phyloP scores from a whole-genome alignment of 2,329 filamentous ascomycete species.

The Apiospora arundinis region DNA sequence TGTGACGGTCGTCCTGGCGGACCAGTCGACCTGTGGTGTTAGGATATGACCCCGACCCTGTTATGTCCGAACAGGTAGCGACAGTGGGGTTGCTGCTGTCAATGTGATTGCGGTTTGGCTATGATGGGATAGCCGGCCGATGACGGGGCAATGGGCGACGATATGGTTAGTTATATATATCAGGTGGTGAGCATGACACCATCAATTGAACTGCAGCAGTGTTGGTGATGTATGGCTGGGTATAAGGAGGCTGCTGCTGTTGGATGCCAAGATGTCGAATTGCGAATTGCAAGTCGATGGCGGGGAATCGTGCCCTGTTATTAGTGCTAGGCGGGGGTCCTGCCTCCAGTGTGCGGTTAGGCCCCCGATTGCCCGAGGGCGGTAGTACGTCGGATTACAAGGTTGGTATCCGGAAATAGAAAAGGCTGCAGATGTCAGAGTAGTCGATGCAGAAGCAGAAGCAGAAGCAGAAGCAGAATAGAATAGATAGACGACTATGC shows the following conservation, averaged over 20 bases:
- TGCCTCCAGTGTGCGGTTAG: background rate
- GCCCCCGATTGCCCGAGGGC: background rate
- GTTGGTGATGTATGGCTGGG: background rate
- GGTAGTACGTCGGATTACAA: constrained; percentile 2
- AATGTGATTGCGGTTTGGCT: background rate
- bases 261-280: background rate
- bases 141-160: background rate
- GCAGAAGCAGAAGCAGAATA: background rate
- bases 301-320: background rate
- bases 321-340: constrained; percentile 12
- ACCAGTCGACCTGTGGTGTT: background rate
- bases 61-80: background rate
- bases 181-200: background rate
- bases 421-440: background rate
- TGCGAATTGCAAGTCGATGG: background rate
- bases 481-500: background rate
- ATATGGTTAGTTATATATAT: background rate
- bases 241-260: background rate
- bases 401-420: constrained; percentile 4
- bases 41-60: background rate
- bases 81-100: background rate
- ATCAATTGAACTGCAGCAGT: background rate
- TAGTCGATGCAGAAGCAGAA: no score
- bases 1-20: background rate
- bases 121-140: background rate